Evolutionary conservation across 805 yeast species (phyloP).

Genomic region (Sporopachydermia quercuum): DNA sequence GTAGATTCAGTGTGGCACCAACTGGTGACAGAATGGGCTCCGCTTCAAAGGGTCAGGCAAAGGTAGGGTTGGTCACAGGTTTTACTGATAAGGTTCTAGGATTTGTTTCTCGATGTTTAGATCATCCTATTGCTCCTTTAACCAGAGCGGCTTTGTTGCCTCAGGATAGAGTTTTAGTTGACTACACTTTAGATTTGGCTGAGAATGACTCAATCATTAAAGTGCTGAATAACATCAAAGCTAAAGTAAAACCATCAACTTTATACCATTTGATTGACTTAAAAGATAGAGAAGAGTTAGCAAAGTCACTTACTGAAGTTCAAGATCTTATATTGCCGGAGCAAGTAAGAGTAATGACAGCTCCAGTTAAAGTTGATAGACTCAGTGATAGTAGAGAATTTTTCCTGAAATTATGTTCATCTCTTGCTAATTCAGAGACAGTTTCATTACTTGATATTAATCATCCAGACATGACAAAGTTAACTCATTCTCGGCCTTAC

Average conservation of each 20-base stretch:
- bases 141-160: conserved; percentile 69
- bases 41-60: background rate
- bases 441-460: conserved; percentile 39
- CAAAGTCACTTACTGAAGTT: conserved; percentile 29
- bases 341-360: conserved; percentile 39
- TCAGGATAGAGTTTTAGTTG: conserved; percentile 51
- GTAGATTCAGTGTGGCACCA: conserved; percentile 43
- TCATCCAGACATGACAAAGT: conserved; percentile 8
- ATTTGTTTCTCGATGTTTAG: conserved; percentile 32
- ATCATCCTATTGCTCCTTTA: conserved; percentile 35
- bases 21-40: conserved; percentile 7
- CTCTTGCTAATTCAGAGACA: conserved; percentile 40
- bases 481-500: conserved; percentile 12
- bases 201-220: conserved; percentile 29
- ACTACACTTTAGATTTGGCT: conserved; percentile 47
- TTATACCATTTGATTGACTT: conserved; percentile 25
- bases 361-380: conserved; percentile 36
- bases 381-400: conserved; percentile 27
- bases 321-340: conserved; percentile 36
- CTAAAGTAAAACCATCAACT: conserved; percentile 19
- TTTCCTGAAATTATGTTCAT: conserved; percentile 30
- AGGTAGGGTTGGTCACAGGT: conserved; percentile 40
- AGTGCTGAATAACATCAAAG: conserved; percentile 34
- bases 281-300: conserved; percentile 23
- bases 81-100: conserved; percentile 28